Percentiles rank a stretch among this genome's conserved stretches.
These are phyloP conservation scores for Phtheirospermum japonicum DNA, from an alignment of 257 asterid species.

Conservation along the genomic window DNA sequence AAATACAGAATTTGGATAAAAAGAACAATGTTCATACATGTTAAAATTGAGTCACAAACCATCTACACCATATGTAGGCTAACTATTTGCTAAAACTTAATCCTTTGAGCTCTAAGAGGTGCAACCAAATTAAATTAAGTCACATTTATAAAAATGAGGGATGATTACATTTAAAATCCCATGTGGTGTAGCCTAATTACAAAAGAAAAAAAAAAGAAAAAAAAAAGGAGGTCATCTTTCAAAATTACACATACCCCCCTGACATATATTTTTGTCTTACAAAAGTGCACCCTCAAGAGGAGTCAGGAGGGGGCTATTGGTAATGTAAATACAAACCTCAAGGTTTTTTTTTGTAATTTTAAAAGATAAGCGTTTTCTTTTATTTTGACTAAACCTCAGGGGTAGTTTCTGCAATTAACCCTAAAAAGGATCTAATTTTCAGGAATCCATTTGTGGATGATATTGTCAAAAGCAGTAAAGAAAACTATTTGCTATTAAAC, in stretches of 20 bases:
- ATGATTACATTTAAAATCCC: no score
- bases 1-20: constrained; percentile 6
- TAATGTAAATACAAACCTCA: no score
- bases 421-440: not conserved
- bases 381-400: no score
- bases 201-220: no score
- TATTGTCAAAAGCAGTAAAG: not conserved
- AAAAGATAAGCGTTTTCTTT: no score
- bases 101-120: constrained; percentile 8
- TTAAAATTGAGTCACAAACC: constrained; percentile 3
- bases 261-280: no score
- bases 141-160: not conserved
- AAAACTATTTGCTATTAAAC: not conserved
- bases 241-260: no score
- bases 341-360: no score
- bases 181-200: no score
- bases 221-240: no score
- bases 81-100: not conserved
- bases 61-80: constrained; percentile 1
- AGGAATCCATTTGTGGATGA: not conserved
- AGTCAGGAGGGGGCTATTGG: no score
- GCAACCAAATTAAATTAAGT: not conserved
- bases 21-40: constrained; percentile 9
- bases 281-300: no score
- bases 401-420: not conserved